A percentile compares a stretch with the other conserved stretches of the same genome.
phyloP scores from a whole-genome alignment of 2,329 filamentous ascomycete genomes.

The Trichoderma cornu-damae region DNA sequence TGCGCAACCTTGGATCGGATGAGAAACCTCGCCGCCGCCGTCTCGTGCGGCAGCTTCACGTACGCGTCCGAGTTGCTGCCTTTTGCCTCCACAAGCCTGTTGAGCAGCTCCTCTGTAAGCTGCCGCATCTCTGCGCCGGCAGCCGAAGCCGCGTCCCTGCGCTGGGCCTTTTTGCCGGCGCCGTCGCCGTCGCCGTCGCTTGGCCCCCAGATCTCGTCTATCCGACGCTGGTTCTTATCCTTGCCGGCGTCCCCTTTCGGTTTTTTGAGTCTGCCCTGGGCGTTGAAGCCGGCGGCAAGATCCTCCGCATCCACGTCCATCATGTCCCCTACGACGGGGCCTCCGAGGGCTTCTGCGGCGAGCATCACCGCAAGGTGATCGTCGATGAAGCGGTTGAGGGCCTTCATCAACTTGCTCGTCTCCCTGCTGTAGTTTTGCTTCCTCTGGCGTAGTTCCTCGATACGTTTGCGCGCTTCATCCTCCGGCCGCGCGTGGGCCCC shows the following conservation, averaged over 20 bases:
- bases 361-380: constrained; percentile 67
- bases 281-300: constrained; percentile 55
- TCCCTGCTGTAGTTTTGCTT: constrained; percentile 57
- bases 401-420: constrained; percentile 55
- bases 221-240: constrained; percentile 53
- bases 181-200: constrained; percentile 22
- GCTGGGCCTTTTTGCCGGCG: constrained; percentile 20
- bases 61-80: constrained; percentile 54
- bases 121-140: constrained; percentile 54
- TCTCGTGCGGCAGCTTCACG: constrained; percentile 53
- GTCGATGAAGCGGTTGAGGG: constrained; percentile 66
- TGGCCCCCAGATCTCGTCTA: constrained; percentile 59
- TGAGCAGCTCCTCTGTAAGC: constrained; percentile 57
- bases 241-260: constrained; percentile 37
- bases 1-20: constrained; percentile 61
- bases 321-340: constrained; percentile 72
- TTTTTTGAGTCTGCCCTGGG: constrained; percentile 53
- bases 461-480: constrained; percentile 57
- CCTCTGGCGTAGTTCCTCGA: constrained; percentile 55
- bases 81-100: constrained; percentile 49
- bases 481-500: constrained; percentile 54
- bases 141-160: constrained; percentile 45
- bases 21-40: constrained; percentile 58
- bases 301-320: constrained; percentile 59
- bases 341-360: constrained; percentile 76